A percentile compares a stretch with the other conserved stretches of the same genome.
phyloP scores from a whole-genome alignment of 306 rosid species.

The Quercus ilex region DNA sequence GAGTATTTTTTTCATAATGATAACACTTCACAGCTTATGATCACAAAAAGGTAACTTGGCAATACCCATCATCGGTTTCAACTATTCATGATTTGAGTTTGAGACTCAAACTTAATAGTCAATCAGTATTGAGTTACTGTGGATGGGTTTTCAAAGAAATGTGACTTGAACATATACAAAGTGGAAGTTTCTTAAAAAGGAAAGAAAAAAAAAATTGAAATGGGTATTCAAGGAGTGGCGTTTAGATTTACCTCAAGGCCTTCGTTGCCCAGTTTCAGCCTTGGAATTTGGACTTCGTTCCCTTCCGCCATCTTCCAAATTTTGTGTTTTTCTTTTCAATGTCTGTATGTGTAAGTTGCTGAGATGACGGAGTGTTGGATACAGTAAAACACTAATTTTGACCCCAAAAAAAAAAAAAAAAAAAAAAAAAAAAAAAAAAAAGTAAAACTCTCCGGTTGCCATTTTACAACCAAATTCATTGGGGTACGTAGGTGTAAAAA shows the following conservation, averaged over 20 bases:
- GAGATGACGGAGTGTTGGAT: no score
- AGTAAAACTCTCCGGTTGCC: no score
- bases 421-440: no score
- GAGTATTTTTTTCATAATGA: no score
- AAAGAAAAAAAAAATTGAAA: no score
- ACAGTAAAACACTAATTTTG: no score
- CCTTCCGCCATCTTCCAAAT: constrained; percentile 6
- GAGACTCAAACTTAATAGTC: background rate
- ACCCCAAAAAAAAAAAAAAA: no score
- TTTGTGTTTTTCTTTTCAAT: background rate
- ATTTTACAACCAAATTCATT: no score
- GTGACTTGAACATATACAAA: background rate
- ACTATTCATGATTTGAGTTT: background rate
- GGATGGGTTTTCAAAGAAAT: background rate
- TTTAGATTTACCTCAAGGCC: constrained; percentile 16
- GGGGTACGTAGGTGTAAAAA: no score
- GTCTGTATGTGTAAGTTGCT: no score
- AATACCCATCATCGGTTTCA: background rate
- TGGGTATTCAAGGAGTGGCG: background rate
- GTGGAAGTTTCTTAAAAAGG: background rate
- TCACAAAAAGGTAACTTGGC: background rate
- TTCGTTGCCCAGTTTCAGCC: constrained; percentile 23
- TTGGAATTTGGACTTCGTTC: constrained; percentile 9
- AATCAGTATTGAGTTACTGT: background rate
- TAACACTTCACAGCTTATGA: no score